These are phyloP conservation scores for Colletotrichum plurivorum DNA, from an alignment of 2,329 filamentous ascomycete genomes.

Conservation along the genomic window DNA sequence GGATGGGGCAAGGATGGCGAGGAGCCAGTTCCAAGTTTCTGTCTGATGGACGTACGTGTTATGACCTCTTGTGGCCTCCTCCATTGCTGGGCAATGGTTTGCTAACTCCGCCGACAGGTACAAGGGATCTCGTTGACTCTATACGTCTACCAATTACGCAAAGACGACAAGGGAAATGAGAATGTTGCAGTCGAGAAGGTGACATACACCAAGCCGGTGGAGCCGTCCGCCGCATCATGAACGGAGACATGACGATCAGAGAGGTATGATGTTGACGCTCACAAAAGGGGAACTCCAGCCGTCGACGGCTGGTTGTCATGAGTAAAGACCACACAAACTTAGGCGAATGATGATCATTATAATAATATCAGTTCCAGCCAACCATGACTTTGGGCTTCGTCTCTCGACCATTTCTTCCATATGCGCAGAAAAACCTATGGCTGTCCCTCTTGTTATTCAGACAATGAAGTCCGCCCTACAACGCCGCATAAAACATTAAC, in stretches of 20 bases:
- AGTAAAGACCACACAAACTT: slow-evolving; percentile 32
- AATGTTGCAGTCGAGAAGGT: slow-evolving; percentile 89
- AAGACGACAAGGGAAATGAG: slow-evolving; percentile 81
- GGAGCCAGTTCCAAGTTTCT: slow-evolving; percentile 91
- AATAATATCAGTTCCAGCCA: slow-evolving; percentile 34
- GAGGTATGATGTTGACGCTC: slow-evolving; percentile 5
- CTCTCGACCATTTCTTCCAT: slow-evolving; percentile 8
- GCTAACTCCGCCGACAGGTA: slow-evolving; percentile 69
- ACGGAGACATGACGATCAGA: background rate
- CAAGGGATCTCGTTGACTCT: slow-evolving; percentile 96
- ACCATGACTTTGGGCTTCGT: background rate
- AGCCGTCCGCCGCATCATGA: slow-evolving; percentile 68
- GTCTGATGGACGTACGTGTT: slow-evolving; percentile 92
- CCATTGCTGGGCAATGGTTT: background rate
- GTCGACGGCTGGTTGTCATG: slow-evolving; percentile 24
- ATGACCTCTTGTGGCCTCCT: background rate
- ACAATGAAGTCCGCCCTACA: slow-evolving; percentile 15
- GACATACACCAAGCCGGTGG: slow-evolving; percentile 84
- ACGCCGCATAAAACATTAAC: slow-evolving; percentile 23
- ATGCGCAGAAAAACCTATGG: slow-evolving; percentile 22
- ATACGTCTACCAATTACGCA: slow-evolving; percentile 91
- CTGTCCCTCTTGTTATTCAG: slow-evolving; percentile 25
- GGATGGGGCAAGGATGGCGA: slow-evolving; percentile 72
- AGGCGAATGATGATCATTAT: slow-evolving; percentile 38
- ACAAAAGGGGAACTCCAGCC: slow-evolving; percentile 17